Conservation (phyloP, 1,284 basidiomycete species). For the Mycena sp. region DNA sequence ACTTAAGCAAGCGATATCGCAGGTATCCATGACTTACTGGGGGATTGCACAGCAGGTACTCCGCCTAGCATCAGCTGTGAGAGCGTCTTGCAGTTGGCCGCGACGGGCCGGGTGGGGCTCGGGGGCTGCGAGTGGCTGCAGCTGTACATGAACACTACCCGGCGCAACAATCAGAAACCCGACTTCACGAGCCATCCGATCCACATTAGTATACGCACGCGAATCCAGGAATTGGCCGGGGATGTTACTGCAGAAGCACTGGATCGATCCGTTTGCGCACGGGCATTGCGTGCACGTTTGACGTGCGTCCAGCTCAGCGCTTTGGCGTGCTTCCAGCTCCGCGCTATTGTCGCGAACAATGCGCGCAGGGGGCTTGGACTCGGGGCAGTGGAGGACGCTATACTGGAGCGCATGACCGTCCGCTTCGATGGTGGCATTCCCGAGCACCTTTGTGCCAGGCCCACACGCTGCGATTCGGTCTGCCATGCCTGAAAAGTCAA, state of each 20-base stretch:
- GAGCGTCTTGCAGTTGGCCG: neutral
- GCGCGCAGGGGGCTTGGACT: neutral
- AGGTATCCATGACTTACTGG: no score
- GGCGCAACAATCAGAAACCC: neutral
- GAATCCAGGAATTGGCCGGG: neutral
- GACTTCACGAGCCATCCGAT: neutral
- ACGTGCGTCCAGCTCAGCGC: no score
- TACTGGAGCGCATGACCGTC: neutral
- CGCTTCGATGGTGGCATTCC: neutral
- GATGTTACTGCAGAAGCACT: conserved; percentile 5
- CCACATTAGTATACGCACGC: neutral
- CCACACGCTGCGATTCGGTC: neutral
- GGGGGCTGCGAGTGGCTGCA: conserved; percentile 2
- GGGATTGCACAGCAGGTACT: no score
- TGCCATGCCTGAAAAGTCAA: no score
- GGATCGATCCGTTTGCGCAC: no score
- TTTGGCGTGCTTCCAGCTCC: no score
- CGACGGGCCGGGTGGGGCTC: neutral
- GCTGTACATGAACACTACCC: conserved; percentile 6
- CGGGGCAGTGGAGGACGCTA: no score
- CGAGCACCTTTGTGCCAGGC: neutral
- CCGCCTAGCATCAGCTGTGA: neutral
- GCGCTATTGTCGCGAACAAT: no score
- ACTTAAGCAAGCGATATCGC: no score
- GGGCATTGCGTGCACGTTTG: conserved; percentile 15